Evolutionary conservation across 2,329 filamentous ascomycete genomes (phyloP).

Genomic region (Monilinia fructicola): DNA sequence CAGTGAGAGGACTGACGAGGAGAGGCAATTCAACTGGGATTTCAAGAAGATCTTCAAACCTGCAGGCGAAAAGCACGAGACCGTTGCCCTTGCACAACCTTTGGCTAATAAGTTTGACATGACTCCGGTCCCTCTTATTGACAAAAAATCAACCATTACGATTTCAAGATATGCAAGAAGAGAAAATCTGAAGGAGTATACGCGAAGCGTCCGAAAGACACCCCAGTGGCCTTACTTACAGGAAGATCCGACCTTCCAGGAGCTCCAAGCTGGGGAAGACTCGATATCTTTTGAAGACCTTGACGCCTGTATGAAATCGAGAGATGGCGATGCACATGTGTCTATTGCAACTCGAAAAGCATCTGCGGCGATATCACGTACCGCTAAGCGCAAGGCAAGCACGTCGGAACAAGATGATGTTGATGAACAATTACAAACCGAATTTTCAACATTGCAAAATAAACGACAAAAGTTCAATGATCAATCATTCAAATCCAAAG

Average conservation of each 20-base stretch:
- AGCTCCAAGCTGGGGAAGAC: conserved; percentile 28
- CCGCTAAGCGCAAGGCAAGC: conserved; percentile 33
- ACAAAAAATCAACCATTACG: conserved; percentile 47
- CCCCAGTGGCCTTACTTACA: conserved; percentile 45
- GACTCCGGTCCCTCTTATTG: conserved; percentile 48
- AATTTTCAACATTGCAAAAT: conserved; percentile 22
- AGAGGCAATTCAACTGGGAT: conserved; percentile 45
- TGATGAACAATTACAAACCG: conserved; percentile 25
- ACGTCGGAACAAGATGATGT: conserved; percentile 28
- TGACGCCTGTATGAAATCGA: conserved; percentile 32
- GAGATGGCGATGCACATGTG: conserved; percentile 25
- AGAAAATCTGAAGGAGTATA: conserved; percentile 47
- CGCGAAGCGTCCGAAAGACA: conserved; percentile 45
- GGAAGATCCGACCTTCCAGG: conserved; percentile 48
- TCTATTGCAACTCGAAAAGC: conserved; percentile 7
- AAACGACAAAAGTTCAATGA: conserved; percentile 36
- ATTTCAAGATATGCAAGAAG: conserved; percentile 48
- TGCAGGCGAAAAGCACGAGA: conserved; percentile 42
- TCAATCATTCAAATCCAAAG: not conserved
- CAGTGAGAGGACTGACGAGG: conserved; percentile 35
- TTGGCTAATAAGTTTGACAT: conserved; percentile 47
- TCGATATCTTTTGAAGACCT: conserved; percentile 36
- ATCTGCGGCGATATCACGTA: conserved; percentile 21
- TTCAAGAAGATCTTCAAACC: conserved; percentile 43
- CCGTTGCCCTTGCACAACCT: conserved; percentile 51